Evolutionary conservation across 2,329 filamentous ascomycete species (phyloP).

Genomic region (Botrytis tulipae): DNA sequence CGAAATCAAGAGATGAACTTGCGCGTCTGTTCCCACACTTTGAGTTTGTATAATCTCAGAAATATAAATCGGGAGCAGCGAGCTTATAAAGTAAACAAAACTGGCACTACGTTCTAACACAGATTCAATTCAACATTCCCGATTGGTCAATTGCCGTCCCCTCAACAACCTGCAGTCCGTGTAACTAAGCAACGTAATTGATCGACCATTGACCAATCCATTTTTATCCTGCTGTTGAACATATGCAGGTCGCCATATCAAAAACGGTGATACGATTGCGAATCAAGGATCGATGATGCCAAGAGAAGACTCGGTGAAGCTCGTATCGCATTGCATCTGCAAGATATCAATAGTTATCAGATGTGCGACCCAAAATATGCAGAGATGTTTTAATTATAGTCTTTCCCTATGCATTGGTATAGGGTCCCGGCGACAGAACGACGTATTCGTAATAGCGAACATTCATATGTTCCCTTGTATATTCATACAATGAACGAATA

Average conservation of each 20-base stretch:
- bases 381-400: background rate
- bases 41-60: background rate
- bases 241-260: background rate
- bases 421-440: background rate
- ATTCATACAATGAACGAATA: background rate
- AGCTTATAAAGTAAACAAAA: background rate
- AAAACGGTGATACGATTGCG: background rate
- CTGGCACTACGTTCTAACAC: background rate
- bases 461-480: background rate
- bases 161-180: background rate
- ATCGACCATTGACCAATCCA: background rate
- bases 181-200: background rate
- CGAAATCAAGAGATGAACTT: background rate
- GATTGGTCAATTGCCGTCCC: background rate
- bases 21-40: too few species aligned
- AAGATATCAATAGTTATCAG: constrained; percentile 1
- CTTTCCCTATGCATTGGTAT: background rate
- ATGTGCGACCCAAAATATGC: background rate
- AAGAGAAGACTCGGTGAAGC: background rate
- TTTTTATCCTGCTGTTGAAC: background rate
- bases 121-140: background rate
- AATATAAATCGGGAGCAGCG: background rate
- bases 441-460: background rate
- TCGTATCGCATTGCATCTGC: background rate
- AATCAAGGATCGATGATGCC: background rate